Percentiles rank a stretch among this genome's conserved stretches.
Evolutionary conservation across 768 basidiomycete genomes (phyloP).

Genomic region (Kwoniella dendrophila): DNA sequence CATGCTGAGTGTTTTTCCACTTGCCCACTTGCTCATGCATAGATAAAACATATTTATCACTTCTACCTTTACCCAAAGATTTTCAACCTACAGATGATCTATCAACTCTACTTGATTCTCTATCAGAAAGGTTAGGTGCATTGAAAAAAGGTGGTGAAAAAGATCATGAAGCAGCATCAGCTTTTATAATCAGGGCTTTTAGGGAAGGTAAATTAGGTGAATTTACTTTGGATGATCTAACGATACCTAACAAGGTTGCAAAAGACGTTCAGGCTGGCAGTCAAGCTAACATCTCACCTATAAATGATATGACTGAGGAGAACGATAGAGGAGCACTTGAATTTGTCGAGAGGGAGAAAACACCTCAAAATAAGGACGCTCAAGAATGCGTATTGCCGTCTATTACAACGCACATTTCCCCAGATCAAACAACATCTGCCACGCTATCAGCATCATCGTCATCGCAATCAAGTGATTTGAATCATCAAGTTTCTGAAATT

Average conservation of each 20-base stretch:
- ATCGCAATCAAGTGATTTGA: not conserved
- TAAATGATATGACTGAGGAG: not conserved
- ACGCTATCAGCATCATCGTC: not conserved
- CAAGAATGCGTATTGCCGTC: too few species aligned
- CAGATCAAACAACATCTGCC: not conserved
- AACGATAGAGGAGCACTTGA: too few species aligned
- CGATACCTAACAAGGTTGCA: not conserved
- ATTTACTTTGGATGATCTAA: constrained; percentile 55
- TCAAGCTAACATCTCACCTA: not conserved
- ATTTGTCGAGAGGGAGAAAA: too few species aligned
- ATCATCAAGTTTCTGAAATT: constrained; percentile 16
- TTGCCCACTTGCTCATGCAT: too few species aligned
- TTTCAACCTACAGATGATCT: constrained; percentile 66
- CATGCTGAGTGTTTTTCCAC: too few species aligned
- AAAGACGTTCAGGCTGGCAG: not conserved
- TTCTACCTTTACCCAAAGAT: constrained; percentile 59
- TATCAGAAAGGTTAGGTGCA: constrained; percentile 80
- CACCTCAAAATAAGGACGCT: too few species aligned
- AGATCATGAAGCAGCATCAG: constrained; percentile 72
- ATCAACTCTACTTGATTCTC: constrained; percentile 66
- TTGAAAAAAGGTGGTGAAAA: constrained; percentile 72
- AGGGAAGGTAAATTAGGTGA: constrained; percentile 60
- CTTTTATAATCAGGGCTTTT: constrained; percentile 86
- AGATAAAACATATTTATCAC: constrained; percentile 32
- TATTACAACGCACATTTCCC: not conserved